These are phyloP conservation scores for Exidia glandulosa DNA, from an alignment of 768 basidiomycete species.

Conservation along the genomic window DNA sequence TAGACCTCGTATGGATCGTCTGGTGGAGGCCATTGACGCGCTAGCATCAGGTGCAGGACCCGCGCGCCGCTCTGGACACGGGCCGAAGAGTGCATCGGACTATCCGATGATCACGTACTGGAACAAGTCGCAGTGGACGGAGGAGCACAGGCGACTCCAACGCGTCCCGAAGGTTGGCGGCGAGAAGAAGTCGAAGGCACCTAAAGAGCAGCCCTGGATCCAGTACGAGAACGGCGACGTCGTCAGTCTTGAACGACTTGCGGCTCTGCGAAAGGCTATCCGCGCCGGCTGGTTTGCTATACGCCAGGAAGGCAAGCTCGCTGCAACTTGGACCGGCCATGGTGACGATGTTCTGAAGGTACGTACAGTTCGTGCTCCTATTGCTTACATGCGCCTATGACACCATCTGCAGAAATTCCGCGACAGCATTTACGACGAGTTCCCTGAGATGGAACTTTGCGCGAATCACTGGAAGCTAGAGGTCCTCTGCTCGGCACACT, in stretches of 20 bases:
- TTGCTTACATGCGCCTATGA: background rate
- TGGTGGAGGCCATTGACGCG: too few species aligned
- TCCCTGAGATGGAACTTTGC: background rate
- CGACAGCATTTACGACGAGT: background rate
- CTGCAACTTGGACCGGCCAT: background rate
- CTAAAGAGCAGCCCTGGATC: background rate
- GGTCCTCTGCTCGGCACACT: background rate
- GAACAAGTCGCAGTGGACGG: too few species aligned
- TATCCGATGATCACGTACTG: too few species aligned
- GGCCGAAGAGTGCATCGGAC: too few species aligned
- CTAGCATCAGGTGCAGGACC: too few species aligned
- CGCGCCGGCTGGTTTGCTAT: background rate
- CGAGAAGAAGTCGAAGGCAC: background rate
- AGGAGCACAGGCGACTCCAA: background rate
- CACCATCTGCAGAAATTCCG: background rate
- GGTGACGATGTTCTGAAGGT: background rate
- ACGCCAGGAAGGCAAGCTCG: background rate
- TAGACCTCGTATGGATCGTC: too few species aligned
- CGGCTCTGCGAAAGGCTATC: background rate
- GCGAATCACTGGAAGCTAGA: background rate
- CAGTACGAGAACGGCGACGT: background rate
- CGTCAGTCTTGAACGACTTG: background rate
- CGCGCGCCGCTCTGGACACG: too few species aligned
- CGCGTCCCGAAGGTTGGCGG: background rate
- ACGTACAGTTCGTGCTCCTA: background rate